These are phyloP conservation scores for Jaminaea rosea DNA, from an alignment of 1,284 basidiomycete species.

Conservation along the genomic window DNA sequence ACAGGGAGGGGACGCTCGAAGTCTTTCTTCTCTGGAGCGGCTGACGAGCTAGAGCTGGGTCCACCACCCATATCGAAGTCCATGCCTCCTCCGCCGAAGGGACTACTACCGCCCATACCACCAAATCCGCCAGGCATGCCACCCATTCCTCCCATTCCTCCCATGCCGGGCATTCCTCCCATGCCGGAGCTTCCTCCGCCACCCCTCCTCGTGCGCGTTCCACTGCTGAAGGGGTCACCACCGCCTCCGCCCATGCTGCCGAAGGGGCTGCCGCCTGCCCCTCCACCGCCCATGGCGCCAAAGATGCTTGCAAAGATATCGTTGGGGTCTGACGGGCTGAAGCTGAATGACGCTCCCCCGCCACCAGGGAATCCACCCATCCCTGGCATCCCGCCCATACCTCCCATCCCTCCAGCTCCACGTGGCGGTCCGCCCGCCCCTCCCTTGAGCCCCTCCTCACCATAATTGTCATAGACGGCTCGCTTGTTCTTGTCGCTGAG, in stretches of 20 bases:
- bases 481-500: constrained; percentile 88
- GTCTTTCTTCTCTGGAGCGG: constrained; percentile 49
- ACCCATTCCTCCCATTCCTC: constrained; percentile 31
- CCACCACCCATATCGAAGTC: constrained; percentile 9
- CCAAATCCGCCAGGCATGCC: constrained; percentile 27
- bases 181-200: constrained; percentile 25
- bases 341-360: constrained; percentile 32
- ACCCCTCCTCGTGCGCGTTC: background rate
- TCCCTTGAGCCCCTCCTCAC: constrained; percentile 84
- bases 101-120: constrained; percentile 21
- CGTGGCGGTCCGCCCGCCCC: constrained; percentile 42
- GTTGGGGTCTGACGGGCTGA: constrained; percentile 62
- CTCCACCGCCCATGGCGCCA: constrained; percentile 9
- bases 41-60: constrained; percentile 1
- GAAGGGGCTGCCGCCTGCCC: background rate
- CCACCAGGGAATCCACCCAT: constrained; percentile 26
- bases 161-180: constrained; percentile 34
- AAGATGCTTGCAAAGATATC: constrained; percentile 57
- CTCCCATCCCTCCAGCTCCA: constrained; percentile 34
- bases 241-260: constrained; percentile 13
- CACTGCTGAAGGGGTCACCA: constrained; percentile 21
- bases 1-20: constrained; percentile 70
- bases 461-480: constrained; percentile 84
- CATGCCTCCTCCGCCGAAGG: constrained; percentile 16
- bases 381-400: constrained; percentile 15